Evolutionary conservation across 129 eudicot genomes (phyloP).

Genomic region (Calendula officinalis): DNA sequence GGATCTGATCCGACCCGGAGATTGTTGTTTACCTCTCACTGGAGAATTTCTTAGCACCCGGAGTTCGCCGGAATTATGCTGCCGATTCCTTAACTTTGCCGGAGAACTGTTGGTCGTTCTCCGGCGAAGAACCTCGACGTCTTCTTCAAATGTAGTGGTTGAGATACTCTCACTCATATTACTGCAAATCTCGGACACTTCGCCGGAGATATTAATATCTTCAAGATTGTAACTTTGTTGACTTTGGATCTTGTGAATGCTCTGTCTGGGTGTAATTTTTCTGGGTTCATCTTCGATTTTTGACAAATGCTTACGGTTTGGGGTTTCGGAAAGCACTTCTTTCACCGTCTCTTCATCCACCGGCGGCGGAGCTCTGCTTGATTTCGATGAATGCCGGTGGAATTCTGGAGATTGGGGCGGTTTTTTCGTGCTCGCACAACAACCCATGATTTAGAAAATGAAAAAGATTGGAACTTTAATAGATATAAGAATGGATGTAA

Average conservation of each 20-base stretch:
- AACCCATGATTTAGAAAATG: constrained; percentile 37
- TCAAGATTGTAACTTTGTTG: constrained; percentile 12
- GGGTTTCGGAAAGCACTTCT: constrained; percentile 62
- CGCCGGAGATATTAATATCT: constrained; percentile 22
- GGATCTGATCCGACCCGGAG: constrained; percentile 50
- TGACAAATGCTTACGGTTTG: constrained; percentile 27
- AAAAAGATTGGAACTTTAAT: constrained; percentile 13
- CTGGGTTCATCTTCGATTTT: constrained; percentile 27
- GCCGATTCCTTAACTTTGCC: constrained; percentile 38
- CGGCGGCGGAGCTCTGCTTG: constrained; percentile 50
- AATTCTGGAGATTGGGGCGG: constrained; percentile 21
- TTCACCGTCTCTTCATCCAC: constrained; percentile 66
- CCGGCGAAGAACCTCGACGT: constrained; percentile 32
- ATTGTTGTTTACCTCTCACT: constrained; percentile 46
- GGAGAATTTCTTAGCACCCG: constrained; percentile 49
- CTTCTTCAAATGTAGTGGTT: constrained; percentile 43
- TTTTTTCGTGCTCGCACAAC: constrained; percentile 42
- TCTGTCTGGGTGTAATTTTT: constrained; percentile 21
- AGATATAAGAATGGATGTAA: neutral
- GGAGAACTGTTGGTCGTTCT: constrained; percentile 38
- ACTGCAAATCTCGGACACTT: constrained; percentile 52
- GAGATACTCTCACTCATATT: constrained; percentile 44
- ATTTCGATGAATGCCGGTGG: constrained; percentile 27
- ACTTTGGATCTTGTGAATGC: constrained; percentile 20
- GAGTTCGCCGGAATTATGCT: constrained; percentile 41